A percentile compares a stretch with the other conserved stretches of the same genome.
These are phyloP conservation scores for Scheffersomyces insectosa DNA, from an alignment of 1,139 yeast species.

Conservation along the genomic window DNA sequence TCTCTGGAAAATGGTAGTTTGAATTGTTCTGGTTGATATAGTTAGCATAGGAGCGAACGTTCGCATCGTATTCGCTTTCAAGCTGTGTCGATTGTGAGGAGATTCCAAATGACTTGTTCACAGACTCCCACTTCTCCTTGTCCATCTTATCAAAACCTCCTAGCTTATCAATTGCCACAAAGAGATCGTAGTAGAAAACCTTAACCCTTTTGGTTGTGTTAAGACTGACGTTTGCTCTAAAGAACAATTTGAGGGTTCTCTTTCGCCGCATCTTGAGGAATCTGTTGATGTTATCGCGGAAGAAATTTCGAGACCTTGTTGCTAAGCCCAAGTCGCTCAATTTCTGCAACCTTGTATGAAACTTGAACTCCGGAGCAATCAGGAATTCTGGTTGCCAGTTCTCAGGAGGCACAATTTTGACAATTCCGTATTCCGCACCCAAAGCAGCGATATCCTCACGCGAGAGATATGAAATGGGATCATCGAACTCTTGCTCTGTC, in stretches of 20 bases:
- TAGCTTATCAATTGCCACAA: constrained; percentile 40
- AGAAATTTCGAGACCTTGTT: constrained; percentile 63
- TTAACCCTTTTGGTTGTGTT: constrained; percentile 10
- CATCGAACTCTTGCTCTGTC: constrained; percentile 50
- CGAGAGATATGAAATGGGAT: constrained; percentile 64
- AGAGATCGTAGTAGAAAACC: constrained; percentile 56
- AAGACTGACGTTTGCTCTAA: constrained; percentile 12
- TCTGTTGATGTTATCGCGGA: constrained; percentile 59
- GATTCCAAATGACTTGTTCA: constrained; percentile 31
- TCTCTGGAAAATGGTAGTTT: constrained; percentile 16
- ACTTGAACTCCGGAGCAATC: constrained; percentile 54
- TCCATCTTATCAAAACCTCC: constrained; percentile 25
- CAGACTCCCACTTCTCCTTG: constrained; percentile 31
- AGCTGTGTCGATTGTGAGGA: constrained; percentile 20
- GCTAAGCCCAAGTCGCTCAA: constrained; percentile 62
- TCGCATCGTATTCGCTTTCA: constrained; percentile 31
- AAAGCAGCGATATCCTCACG: constrained; percentile 47
- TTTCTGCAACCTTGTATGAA: constrained; percentile 66
- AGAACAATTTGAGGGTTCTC: constrained; percentile 26
- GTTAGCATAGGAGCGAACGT: constrained; percentile 46
- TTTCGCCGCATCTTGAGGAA: constrained; percentile 49
- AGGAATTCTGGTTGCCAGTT: constrained; percentile 53
- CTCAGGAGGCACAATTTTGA: constrained; percentile 65
- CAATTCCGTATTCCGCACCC: constrained; percentile 62
- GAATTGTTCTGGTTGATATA: constrained; percentile 31